Base-by-base conservation (phyloP, 495 filamentous ascomycete genomes). In the Neurospora pannonica region DNA sequence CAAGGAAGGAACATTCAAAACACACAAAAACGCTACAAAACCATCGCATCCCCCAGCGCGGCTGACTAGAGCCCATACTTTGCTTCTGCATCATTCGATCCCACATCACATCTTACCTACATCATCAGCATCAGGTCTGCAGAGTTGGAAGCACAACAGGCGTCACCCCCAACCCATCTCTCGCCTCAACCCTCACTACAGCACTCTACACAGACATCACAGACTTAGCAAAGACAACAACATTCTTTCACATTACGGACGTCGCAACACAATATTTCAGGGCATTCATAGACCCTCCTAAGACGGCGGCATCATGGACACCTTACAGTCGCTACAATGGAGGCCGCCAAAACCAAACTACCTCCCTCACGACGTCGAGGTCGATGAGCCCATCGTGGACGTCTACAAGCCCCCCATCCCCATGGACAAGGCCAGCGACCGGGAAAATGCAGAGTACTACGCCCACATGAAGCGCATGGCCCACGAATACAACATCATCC, bases 401-500 rank as follows among this genome's bases (percentile, higher is more conserved):
- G 92, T 94, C 77, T 93, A 92, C 78, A 82, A 85, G 54, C 24
- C 54, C 54, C 54, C 54, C 13, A 81, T 85, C 67, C 89, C 86
- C 17, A 87, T 84, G 75, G 84, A 79, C 80, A 86, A 78, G 80
- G 89, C 81, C 74, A 83, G 77, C 81, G 89, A 86, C 79, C 79
- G 78, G 73, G 86, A 86, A 85, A 92, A 85, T 83, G 91, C 80
- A 82, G 83, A 78, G 70, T 90, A 85, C 86, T 89, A 86, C 82
- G 88, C 79, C 88, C 85, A 92, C 82, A 89, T 92, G 79, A 87
- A 89, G 75, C 82, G 86, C 71, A 87, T 91, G 78, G 90, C 92
- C 40, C 86, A 92, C 74, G 86, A 89, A 75, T 91, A 93, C 86
- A 89, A 89, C 80, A 93, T 97, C 76, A 85, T 87, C 46, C 88